Evolutionary conservation across 192 early-diverging fungal genomes (phyloP).

Genomic region (Mycoemilia scoparia): DNA sequence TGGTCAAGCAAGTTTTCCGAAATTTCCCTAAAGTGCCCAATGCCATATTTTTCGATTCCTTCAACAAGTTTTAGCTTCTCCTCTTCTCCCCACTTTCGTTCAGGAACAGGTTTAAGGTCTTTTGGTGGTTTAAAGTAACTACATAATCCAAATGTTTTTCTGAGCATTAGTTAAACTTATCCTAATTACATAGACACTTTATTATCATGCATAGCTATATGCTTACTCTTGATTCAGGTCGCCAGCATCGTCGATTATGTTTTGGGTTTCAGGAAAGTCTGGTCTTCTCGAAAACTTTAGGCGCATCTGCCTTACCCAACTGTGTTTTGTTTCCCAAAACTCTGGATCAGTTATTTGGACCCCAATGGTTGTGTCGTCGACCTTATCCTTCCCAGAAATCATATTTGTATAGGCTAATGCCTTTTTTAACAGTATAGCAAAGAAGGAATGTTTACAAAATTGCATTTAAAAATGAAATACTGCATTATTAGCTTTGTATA

Average conservation of each 20-base stretch:
- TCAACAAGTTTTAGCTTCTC: slow-evolving; percentile 53
- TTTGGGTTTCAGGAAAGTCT: slow-evolving; percentile 70
- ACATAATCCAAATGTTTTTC: too few species aligned
- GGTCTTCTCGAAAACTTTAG: slow-evolving; percentile 65
- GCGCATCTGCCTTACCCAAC: slow-evolving; percentile 63
- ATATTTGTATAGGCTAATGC: too few species aligned
- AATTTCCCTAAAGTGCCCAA: slow-evolving; percentile 78
- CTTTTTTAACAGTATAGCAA: too few species aligned
- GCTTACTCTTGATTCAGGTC: slow-evolving; percentile 71
- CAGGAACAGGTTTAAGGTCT: slow-evolving; percentile 30
- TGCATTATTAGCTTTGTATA: too few species aligned
- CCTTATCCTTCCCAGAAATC: too few species aligned
- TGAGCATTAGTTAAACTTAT: background rate
- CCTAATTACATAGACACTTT: background rate
- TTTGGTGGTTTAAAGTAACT: slow-evolving; percentile 49
- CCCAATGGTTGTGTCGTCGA: too few species aligned
- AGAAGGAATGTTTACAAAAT: too few species aligned
- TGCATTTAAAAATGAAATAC: too few species aligned
- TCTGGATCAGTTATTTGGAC: slow-evolving; percentile 10
- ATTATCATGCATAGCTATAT: background rate
- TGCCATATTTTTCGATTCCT: slow-evolving; percentile 66
- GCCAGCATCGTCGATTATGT: slow-evolving; percentile 66
- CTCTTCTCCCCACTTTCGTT: slow-evolving; percentile 72
- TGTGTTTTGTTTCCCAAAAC: slow-evolving; percentile 39
- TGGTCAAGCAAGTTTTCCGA: slow-evolving; percentile 53